A percentile compares a stretch with the other conserved stretches of the same genome.
Conservation (phyloP, 2,329 filamentous ascomycete species). For the Cladosporium austrohemisphaericum region DNA sequence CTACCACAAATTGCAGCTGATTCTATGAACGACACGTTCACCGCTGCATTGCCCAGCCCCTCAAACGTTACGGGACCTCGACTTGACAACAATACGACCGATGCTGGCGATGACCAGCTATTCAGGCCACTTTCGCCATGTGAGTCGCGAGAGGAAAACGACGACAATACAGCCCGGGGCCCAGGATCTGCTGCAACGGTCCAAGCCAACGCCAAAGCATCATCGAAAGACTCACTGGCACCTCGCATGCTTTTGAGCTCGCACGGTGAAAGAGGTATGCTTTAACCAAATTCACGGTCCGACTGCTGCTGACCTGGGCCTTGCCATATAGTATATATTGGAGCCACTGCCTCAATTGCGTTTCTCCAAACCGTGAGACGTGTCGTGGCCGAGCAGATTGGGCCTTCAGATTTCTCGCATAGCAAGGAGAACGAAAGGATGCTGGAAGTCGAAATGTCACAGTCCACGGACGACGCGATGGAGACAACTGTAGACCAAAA, state of each 20-base stretch:
- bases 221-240: not conserved
- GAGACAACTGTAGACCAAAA: constrained; percentile 34
- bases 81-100: not conserved
- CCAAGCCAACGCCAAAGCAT: not conserved
- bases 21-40: not conserved
- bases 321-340: constrained; percentile 43
- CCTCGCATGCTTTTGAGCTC: constrained; percentile 50
- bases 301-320: no score
- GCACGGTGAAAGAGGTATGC: constrained; percentile 51
- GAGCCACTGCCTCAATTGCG: constrained; percentile 52
- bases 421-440: constrained; percentile 50
- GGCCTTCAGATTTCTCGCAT: constrained; percentile 53
- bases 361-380: constrained; percentile 54
- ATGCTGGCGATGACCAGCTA: not conserved
- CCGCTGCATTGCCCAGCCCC: not conserved
- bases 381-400: constrained; percentile 48
- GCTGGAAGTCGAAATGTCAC: constrained; percentile 43
- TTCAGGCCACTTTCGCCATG: constrained; percentile 4
- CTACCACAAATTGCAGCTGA: not conserved
- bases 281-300: not conserved
- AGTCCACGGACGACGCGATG: constrained; percentile 18
- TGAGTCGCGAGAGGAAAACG: constrained; percentile 7
- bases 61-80: not conserved
- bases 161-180: not conserved
- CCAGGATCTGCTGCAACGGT: not conserved